Percentiles rank a stretch among this genome's conserved stretches.
phyloP scores from a whole-genome alignment of 1,284 basidiomycete species.

The Marasmius sp. region DNA sequence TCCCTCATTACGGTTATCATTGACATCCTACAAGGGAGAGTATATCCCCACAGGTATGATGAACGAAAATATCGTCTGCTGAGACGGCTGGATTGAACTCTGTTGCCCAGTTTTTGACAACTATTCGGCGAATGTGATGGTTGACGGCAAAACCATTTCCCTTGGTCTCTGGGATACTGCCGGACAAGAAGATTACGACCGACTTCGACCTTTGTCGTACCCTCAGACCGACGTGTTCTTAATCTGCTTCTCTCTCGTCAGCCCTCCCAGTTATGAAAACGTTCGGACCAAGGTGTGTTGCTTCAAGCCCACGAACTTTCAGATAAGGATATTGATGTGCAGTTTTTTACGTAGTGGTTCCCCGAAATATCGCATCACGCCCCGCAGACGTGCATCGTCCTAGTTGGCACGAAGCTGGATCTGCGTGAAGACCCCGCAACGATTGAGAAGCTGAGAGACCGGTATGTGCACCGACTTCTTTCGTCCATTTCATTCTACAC shows the following conservation, averaged over 20 bases:
- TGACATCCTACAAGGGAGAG: slow-evolving; percentile 68
- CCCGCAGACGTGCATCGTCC: slow-evolving; percentile 89
- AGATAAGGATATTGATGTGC: neutral
- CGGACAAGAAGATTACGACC: slow-evolving; percentile 98
- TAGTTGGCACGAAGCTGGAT: slow-evolving; percentile 98
- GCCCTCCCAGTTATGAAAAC: slow-evolving; percentile 97
- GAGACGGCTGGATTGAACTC: neutral
- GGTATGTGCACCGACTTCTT: slow-evolving; percentile 47
- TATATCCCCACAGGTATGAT: slow-evolving; percentile 90
- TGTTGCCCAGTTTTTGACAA: slow-evolving; percentile 81
- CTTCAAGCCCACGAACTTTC: slow-evolving; percentile 7
- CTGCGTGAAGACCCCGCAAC: slow-evolving; percentile 92
- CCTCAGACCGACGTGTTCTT: slow-evolving; percentile 99
- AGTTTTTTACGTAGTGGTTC: slow-evolving; percentile 70
- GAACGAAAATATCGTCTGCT: neutral
- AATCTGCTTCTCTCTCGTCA: slow-evolving; percentile 98
- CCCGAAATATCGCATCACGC: slow-evolving; percentile 98
- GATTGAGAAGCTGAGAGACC: slow-evolving; percentile 90
- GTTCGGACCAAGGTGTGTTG: slow-evolving; percentile 86
- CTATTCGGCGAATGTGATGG: slow-evolving; percentile 95
- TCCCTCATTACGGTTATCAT: slow-evolving; percentile 13
- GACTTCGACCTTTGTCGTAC: slow-evolving; percentile 96
- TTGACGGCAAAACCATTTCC: slow-evolving; percentile 98
- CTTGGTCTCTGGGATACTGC: slow-evolving; percentile 99
- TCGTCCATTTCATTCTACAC: neutral